Base-by-base conservation (phyloP, 2,329 filamentous ascomycete genomes). In the Fusarium sp. region DNA sequence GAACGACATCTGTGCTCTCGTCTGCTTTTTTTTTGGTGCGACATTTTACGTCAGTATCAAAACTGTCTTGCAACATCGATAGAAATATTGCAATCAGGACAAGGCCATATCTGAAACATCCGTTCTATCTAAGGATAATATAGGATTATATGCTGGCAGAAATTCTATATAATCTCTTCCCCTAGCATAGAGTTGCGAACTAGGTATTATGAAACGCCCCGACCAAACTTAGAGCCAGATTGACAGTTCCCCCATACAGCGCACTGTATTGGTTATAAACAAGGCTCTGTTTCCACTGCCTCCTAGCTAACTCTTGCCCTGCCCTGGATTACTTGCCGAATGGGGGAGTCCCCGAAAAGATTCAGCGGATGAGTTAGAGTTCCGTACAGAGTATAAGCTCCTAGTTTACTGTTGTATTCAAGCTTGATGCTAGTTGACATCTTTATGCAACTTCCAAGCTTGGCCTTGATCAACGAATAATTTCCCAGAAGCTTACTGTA, bases 121-220 rank as follows among this genome's bases (percentile, higher is more conserved):
- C n/a, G 47, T 63, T 42, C 38, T 57, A 31, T 63, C 24, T 29
- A 26, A 11, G 26, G 24, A 44, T 52, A 23, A 43, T 29, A n/a
- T 33, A 6, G n/a, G n/a, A n/a, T n/a, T 5, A 33, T 20, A 21
- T n/a, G 18, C 39, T 46, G 44, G 43, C 24, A 39, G 28, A 46
- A 44, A 20, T 39, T 49, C 49, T 29, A 49, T 47, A 33, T 31
- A 48, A 57, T 42, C 21, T 33, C 46, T 35, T 38, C 15, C 50
- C 28, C 44, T 16, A n/a, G 46, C 21, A 65, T 50, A 64, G 37
- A 53, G 57, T 49, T 39, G 8, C 28, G 41, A 33, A n/a, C n/a
- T n/a, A n/a, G n/a, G n/a, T n/a, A n/a, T n/a, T n/a, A 61, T 70
- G 58, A 70, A 70, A 70, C 68, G 49, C 57, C 55, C 48, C 49